Percentiles rank a stretch among this genome's conserved stretches.
Evolutionary conservation across 2,329 filamentous ascomycete genomes (phyloP).

Genomic region (Setomelanomma holmii): DNA sequence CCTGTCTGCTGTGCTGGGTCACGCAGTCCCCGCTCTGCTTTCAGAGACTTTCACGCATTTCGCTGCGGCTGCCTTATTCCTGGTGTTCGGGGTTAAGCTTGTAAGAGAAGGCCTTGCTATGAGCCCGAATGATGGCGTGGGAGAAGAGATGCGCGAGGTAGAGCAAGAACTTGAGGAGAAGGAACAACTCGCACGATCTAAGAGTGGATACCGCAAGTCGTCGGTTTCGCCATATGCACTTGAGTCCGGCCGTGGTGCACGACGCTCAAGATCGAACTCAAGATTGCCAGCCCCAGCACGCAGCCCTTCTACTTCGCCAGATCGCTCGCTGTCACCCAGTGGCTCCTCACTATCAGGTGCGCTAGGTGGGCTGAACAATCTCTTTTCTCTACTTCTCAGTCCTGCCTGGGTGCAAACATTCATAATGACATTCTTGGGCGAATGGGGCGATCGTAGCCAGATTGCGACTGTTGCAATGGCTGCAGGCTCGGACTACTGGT

Average conservation of each 20-base stretch:
- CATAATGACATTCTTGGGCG: conserved; percentile 97
- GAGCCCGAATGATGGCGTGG: conserved; percentile 86
- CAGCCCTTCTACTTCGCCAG: conserved; percentile 70
- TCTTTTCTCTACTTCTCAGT: conserved; percentile 85
- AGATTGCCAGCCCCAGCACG: conserved; percentile 81
- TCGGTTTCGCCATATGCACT: conserved; percentile 77
- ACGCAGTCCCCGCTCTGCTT: conserved; percentile 87
- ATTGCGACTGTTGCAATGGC: conserved; percentile 99
- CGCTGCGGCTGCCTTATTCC: conserved; percentile 82
- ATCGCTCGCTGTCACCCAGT: conserved; percentile 52
- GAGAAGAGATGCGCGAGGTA: conserved; percentile 98
- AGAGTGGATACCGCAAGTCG: conserved; percentile 65
- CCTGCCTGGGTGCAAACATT: conserved; percentile 99
- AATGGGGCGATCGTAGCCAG: conserved; percentile 97
- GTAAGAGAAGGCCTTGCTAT: conserved; percentile 87
- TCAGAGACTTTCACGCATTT: conserved; percentile 91
- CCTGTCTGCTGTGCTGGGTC: conserved; percentile 88
- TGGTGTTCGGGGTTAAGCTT: conserved; percentile 86
- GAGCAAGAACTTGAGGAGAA: conserved; percentile 94
- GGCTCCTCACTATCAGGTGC: conserved; percentile 62
- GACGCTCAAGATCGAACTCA: conserved; percentile 75
- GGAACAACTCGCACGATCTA: conserved; percentile 75
- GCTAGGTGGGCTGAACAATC: conserved; percentile 77
- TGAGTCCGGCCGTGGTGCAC: conserved; percentile 75
- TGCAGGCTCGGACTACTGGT: conserved; percentile 98